Base-by-base conservation (phyloP, 306 rosid species). In the Gleditsia sinensis region DNA sequence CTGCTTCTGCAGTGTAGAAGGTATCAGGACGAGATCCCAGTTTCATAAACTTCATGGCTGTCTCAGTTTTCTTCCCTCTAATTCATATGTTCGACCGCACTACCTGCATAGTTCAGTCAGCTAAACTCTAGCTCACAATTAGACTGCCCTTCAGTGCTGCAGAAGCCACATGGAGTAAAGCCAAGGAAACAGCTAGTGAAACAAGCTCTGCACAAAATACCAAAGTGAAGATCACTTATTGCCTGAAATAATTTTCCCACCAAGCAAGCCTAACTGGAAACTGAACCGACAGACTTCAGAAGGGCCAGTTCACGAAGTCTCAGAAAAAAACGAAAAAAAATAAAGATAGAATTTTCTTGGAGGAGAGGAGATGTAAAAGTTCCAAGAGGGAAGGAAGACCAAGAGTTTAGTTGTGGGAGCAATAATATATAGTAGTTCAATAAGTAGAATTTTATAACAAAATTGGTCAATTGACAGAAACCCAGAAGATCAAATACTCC, bases 1-100 rank as follows among this genome's bases (percentile, higher is more conserved):
- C 84, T 68, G 97, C 89, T 68, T 92, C 96, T 6, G 88, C 36
- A 46, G 95, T 84, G 81, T 84, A 87, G 89, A 95, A 95, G 78
- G 96, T 90, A 83, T 95, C 99, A 9, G 98, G 98, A 67, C 96
- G 87, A 80, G 98, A 92, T 86, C 99, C 99, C 24, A 95, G 96
- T 81, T 95, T 95, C 99, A 95, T 95, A 77, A 95, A 95, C 96
- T 95, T 95, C 99, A 95, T 95, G 92, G 39, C 71, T 83, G 40
- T 71, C 59, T 60, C 82, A 75, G 69, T 69, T 14, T 53, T 32
- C 72, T 58, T 57, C 32, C 48, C 64, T 74, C 82, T 43, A 81
- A 83, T 75, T 76, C 78, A 83, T 59, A 67, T 48, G 79, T 67
- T 77, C 81, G 65, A 79, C 83, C 59, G 80, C 61, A 62, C 57